Evolutionary conservation across 805 yeast species (phyloP).

Genomic region (Candida pini): DNA sequence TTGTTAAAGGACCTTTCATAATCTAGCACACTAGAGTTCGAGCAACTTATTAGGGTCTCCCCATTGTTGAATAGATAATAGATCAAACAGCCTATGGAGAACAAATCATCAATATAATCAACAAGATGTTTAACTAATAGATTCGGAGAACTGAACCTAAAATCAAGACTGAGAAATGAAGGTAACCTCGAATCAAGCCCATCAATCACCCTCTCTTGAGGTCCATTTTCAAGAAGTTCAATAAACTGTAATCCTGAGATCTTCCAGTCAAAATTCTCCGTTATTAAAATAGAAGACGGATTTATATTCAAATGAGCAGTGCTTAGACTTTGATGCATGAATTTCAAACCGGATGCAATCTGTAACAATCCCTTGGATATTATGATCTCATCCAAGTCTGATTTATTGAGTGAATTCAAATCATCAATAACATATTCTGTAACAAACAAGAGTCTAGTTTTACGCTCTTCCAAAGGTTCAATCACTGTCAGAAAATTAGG

Average conservation of each 20-base stretch:
- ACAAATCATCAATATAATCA: conserved; percentile 69
- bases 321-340: conserved; percentile 72
- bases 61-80: conserved; percentile 56
- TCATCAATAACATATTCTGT: conserved; percentile 62
- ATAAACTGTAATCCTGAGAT: conserved; percentile 65
- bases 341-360: conserved; percentile 69
- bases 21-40: conserved; percentile 35
- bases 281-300: conserved; percentile 73
- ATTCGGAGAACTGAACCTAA: conserved; percentile 83
- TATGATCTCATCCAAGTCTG: conserved; percentile 61
- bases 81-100: conserved; percentile 76
- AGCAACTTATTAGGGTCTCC: conserved; percentile 39
- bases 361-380: conserved; percentile 78
- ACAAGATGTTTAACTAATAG: conserved; percentile 60
- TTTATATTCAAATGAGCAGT: conserved; percentile 72
- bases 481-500: conserved; percentile 79
- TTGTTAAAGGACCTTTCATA: conserved; percentile 52
- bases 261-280: conserved; percentile 91
- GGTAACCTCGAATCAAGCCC: conserved; percentile 77
- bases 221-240: conserved; percentile 36
- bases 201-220: conserved; percentile 59
- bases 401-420: conserved; percentile 27
- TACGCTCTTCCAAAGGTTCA: conserved; percentile 88
- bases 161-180: conserved; percentile 57
- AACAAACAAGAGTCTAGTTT: conserved; percentile 71